Evolutionary conservation across 192 early-diverging fungal species (phyloP), one percentile per base, ranked within the genome.

Genomic region (Umbelopsis vinacea): DNA sequence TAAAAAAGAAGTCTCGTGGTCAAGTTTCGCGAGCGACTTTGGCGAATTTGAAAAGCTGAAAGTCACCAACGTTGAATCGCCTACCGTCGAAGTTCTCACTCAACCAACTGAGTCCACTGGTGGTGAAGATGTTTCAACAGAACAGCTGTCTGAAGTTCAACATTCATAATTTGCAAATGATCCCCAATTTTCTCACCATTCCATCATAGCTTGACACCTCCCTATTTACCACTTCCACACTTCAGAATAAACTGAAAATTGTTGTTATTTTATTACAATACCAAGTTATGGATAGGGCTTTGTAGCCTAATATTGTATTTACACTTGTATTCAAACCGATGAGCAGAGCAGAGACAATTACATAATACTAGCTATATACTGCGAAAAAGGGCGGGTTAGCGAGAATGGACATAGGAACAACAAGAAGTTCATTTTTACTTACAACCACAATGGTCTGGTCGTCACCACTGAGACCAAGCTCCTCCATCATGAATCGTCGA

Each of bases 391-490:
- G 57, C 1, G 15, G 35, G 17, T 33, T 29, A 29, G 17, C 2
- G 26, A 38, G 4, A 37, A 29, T 14, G 0, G 9, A 0, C 19
- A 9, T 17, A 6, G 29, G n/a, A n/a, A n/a, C n/a, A n/a, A n/a
- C n/a, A n/a, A n/a, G n/a, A n/a, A n/a, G n/a, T n/a, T n/a, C n/a
- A n/a, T n/a, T n/a, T n/a, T n/a, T 35, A 8, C 47, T 74, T 74
- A 79, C 77, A 57, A 68, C 66, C 12, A 79, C 68, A 71, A 79
- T 79, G 4, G 72, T 79, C 33, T 79, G 77, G 60, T 79, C 77
- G 60, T 79, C 77, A 17, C 77, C 77, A 52, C 55, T 66, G 0
- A 79, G 55, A 3, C 60, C 53, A 3, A 79, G 22, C 21, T 70
- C 70, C 19, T 79, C 69, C 21, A 68, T 63, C 22, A 79, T 74